These are phyloP conservation scores for Geotrichum restrictum DNA, from an alignment of 1,139 yeast species.

Conservation along the genomic window DNA sequence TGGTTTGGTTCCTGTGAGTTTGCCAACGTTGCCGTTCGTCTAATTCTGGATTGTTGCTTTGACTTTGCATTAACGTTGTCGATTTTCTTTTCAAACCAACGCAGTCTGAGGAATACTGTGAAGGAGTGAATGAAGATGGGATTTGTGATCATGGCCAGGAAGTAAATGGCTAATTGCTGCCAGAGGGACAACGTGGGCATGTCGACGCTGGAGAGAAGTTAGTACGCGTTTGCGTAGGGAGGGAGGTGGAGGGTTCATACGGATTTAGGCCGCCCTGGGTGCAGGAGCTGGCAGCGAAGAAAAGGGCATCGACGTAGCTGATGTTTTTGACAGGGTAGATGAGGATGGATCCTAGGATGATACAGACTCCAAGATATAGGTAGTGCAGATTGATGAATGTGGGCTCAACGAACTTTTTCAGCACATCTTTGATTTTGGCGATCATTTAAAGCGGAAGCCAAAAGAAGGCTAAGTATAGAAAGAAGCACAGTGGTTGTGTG, in stretches of 20 bases:
- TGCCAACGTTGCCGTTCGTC: constrained; percentile 8
- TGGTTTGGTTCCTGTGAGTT: not conserved
- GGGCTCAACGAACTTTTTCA: constrained; percentile 4
- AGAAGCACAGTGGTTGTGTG: not conserved
- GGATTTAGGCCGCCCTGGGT: constrained; percentile 88
- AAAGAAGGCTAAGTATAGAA: not conserved
- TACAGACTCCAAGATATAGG: constrained; percentile 14
- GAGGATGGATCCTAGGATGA: constrained; percentile 62
- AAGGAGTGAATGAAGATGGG: constrained; percentile 83
- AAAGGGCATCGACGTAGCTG: constrained; percentile 71
- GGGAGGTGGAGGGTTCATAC: constrained; percentile 1
- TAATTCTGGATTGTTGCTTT: constrained; percentile 54
- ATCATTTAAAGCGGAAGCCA: not conserved
- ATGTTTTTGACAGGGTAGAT: constrained; percentile 69
- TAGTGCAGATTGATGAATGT: constrained; percentile 12
- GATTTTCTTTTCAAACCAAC: constrained; percentile 72
- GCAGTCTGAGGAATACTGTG: constrained; percentile 17
- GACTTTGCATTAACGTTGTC: constrained; percentile 75
- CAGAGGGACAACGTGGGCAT: constrained; percentile 58
- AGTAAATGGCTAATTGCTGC: constrained; percentile 57
- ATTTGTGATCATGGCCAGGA: constrained; percentile 60
- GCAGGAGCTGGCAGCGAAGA: constrained; percentile 68
- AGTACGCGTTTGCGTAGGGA: not conserved
- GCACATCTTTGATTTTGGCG: not conserved
- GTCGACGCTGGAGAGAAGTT: constrained; percentile 41